Conservation (phyloP, 176 grass and related monocot species). For the Secale cereale region DNA sequence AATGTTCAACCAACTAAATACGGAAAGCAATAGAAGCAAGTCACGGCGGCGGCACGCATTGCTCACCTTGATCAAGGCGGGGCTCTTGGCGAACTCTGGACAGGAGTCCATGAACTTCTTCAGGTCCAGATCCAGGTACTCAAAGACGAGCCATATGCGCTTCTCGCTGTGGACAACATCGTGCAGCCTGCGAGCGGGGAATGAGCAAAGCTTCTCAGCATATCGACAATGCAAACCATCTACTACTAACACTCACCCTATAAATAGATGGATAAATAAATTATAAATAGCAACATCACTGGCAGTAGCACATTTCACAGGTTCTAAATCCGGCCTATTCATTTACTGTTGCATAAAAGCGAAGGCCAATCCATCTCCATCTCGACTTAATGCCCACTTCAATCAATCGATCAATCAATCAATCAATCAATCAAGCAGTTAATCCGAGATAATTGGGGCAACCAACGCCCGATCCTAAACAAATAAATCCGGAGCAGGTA, state of each 20-base stretch:
- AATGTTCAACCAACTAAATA: background rate
- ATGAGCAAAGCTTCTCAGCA: constrained; percentile 8
- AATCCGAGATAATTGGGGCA: background rate
- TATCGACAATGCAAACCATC: background rate
- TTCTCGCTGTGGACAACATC: constrained; percentile 95
- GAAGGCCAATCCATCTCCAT: background rate
- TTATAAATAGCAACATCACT: background rate
- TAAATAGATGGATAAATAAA: background rate
- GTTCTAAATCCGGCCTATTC: background rate
- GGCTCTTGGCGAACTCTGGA: constrained; percentile 82
- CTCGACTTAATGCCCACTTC: background rate
- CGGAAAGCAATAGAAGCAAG: background rate
- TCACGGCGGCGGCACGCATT: too few relatives aligned
- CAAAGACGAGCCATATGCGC: constrained; percentile 87
- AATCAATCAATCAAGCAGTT: background rate
- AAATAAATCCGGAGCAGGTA: background rate
- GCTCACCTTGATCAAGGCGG: constrained; percentile 71
- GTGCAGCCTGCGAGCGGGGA: constrained; percentile 53
- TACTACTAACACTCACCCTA: background rate
- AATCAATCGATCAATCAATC: background rate
- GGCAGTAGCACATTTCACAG: background rate
- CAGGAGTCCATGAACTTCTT: constrained; percentile 96
- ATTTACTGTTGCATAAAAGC: constrained; percentile 35
- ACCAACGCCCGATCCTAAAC: background rate
- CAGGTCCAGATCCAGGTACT: constrained; percentile 89